Evolutionary conservation across 1,284 basidiomycete species (phyloP).

Genomic region (Papiliotrema flavescens): DNA sequence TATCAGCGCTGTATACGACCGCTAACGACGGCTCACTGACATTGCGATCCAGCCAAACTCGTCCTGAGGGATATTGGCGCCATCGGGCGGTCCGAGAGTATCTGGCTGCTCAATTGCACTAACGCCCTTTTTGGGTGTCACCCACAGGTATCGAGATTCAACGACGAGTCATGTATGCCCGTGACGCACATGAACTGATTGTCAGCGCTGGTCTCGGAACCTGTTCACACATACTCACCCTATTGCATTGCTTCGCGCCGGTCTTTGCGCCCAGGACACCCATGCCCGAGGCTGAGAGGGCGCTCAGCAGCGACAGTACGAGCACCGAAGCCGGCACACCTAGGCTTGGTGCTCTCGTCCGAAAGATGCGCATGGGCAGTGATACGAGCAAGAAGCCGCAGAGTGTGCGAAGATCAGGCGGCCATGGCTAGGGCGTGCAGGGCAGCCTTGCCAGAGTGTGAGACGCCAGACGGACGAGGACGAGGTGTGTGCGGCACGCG

Average conservation of each 20-base stretch:
- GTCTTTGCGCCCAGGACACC: not conserved
- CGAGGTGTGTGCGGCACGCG: too few species aligned
- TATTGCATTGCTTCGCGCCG: not conserved
- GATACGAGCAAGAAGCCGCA: too few species aligned
- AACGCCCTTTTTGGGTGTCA: not conserved
- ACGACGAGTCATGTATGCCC: constrained; percentile 3
- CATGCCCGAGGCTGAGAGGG: too few species aligned
- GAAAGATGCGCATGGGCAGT: too few species aligned
- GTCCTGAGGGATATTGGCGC: not conserved
- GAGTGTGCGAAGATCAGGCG: too few species aligned
- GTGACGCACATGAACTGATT: constrained; percentile 7
- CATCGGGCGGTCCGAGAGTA: not conserved
- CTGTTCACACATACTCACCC: not conserved
- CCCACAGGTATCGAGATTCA: constrained; percentile 9
- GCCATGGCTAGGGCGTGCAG: too few species aligned
- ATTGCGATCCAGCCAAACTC: constrained; percentile 61
- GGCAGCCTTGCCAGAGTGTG: too few species aligned
- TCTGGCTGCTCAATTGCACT: not conserved
- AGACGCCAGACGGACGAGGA: too few species aligned
- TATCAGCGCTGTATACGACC: not conserved
- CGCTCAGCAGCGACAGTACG: too few species aligned
- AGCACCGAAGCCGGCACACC: too few species aligned
- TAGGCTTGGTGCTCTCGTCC: too few species aligned
- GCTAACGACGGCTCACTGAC: constrained; percentile 24
- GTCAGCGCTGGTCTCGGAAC: not conserved